phyloP scores from a whole-genome alignment of 1,139 yeast genomes.

The Magnusiomyces paraingens region DNA sequence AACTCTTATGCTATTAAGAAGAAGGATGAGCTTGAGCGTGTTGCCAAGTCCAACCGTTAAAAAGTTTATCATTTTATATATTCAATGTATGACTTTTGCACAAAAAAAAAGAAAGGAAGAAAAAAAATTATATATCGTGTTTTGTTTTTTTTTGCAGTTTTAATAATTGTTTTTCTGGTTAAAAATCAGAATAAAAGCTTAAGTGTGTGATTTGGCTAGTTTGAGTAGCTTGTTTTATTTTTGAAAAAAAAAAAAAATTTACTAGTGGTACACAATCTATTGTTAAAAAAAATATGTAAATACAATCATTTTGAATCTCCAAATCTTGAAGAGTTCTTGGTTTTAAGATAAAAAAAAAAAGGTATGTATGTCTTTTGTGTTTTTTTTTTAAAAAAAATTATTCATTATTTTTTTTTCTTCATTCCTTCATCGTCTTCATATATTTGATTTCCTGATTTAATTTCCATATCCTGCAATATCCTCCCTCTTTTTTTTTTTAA shows the following conservation, averaged over 20 bases:
- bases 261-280: background rate
- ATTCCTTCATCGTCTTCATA: too few relatives aligned
- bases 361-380: too few relatives aligned
- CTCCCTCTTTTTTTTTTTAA: background rate
- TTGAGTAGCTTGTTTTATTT: background rate
- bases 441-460: background rate
- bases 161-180: background rate
- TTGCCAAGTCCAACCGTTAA: constrained; percentile 99
- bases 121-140: background rate
- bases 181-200: background rate
- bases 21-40: constrained; percentile 99
- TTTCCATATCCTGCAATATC: background rate
- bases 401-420: background rate
- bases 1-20: constrained; percentile 99
- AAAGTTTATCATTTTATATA: background rate
- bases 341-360: too few relatives aligned
- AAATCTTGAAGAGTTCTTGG: background rate
- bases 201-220: background rate
- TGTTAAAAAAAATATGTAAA: too few relatives aligned
- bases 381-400: background rate
- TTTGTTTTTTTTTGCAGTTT: background rate
- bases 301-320: background rate
- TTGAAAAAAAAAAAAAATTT: background rate
- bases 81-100: background rate
- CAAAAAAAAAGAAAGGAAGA: constrained; percentile 1